Evolutionary conservation across 2,329 filamentous ascomycete species (phyloP).

Genomic region (Epichloe amarillans): DNA sequence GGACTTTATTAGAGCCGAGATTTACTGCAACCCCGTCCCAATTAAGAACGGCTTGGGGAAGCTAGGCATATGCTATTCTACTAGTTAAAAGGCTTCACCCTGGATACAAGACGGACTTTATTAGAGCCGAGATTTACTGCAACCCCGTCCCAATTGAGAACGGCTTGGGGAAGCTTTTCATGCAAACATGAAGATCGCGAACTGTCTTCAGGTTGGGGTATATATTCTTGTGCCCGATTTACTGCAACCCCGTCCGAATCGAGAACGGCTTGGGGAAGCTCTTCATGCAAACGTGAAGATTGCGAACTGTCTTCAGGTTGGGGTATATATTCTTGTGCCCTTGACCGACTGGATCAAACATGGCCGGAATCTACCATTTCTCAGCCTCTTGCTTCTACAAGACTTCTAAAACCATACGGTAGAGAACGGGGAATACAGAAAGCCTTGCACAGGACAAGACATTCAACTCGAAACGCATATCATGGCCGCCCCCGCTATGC

Average conservation of each 20-base stretch:
- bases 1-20: too few relatives aligned
- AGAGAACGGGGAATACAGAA: not conserved
- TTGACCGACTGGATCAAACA: not conserved
- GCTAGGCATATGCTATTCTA: too few relatives aligned
- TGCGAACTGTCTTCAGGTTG: not conserved
- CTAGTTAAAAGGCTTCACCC: too few relatives aligned
- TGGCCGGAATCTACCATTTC: not conserved
- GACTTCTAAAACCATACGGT: not conserved
- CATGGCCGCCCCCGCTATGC: slow-evolving; percentile 11
- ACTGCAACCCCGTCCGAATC: too few relatives aligned
- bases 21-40: too few relatives aligned
- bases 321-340: slow-evolving; percentile 2
- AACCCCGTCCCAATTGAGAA: not conserved
- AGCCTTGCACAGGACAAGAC: not conserved
- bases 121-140: too few relatives aligned
- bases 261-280: not conserved
- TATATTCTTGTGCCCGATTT: slow-evolving; percentile 3
- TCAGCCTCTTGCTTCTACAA: not conserved
- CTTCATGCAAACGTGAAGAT: not conserved
- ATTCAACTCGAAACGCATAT: not conserved
- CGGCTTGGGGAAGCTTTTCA: not conserved
- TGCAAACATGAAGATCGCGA: not conserved
- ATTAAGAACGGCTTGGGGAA: too few relatives aligned
- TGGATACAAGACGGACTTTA: too few relatives aligned
- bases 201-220: not conserved